Evolutionary conservation across 257 asterid species (phyloP).

Genomic region (Nicotiana tabacum): DNA sequence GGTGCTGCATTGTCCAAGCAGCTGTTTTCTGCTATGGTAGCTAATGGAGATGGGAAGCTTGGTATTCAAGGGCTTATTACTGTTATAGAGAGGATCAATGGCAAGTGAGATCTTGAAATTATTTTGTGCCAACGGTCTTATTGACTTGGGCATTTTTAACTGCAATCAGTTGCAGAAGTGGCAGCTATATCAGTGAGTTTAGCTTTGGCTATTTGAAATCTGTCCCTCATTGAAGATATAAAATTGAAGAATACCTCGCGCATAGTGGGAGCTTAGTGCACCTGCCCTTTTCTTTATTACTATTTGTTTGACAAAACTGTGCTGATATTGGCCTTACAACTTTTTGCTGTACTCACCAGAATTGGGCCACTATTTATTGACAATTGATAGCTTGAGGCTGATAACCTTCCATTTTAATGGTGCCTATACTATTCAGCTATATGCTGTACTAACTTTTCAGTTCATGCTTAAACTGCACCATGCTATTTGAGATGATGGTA

Average conservation of each 20-base stretch:
- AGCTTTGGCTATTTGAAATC: background rate
- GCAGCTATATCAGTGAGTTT: background rate
- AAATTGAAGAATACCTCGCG: background rate
- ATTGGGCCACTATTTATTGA: background rate
- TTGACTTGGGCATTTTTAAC: background rate
- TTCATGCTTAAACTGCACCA: background rate
- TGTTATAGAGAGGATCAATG: slow-evolving; percentile 69
- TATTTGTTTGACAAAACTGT: background rate
- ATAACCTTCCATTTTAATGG: background rate
- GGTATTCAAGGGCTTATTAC: slow-evolving; percentile 75
- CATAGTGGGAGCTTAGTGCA: no score
- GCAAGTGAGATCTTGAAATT: slow-evolving; percentile 12
- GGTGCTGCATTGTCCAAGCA: slow-evolving; percentile 78
- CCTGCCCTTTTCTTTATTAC: no score
- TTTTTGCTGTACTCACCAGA: background rate
- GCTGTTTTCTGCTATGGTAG: slow-evolving; percentile 77
- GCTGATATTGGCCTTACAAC: background rate
- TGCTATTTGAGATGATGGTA: background rate
- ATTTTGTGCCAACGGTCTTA: background rate
- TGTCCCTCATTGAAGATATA: background rate
- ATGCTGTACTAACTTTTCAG: background rate
- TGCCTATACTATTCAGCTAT: background rate
- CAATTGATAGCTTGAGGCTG: background rate
- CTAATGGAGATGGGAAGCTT: slow-evolving; percentile 72
- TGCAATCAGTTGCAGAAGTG: background rate